Evolutionary conservation across 805 yeast species (phyloP), one percentile per base, ranked within the genome.

Genomic region (Schwanniomyces yamadae): DNA sequence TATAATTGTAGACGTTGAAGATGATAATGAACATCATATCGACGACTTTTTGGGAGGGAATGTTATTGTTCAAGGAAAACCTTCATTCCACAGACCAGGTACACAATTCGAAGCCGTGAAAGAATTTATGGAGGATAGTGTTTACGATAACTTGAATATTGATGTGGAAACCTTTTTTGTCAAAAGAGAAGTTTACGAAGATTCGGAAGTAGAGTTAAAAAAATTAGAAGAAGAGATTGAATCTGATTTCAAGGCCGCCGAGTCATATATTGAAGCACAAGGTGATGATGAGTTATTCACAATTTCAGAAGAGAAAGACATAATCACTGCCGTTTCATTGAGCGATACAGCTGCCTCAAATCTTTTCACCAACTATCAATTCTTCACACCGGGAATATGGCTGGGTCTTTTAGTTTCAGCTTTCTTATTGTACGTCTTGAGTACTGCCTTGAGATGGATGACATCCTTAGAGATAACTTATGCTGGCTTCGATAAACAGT

Each of bases 361-460:
- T 37, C 60, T 84, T 38, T 83, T 85, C 58, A 74, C 78, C 39
- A 67, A 72, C 41, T 85, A 84, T 59, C 75, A 75, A 50, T 82
- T 79, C 57, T 84, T 87, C 67, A 74, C 88, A 9, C 81, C 90
- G 11, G 97, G 95, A 14, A 68, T 91, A 40, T 78, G 86, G 63
- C 83, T 84, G 80, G 73, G 83, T 37, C 61, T 83, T 40, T 59
- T 90, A 28, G 88, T 87, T 12, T 69, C 87, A 3, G 57, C 74
- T 9, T 58, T 86, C 42, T 65, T 89, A 45, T 39, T 86, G 14
- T 61, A 61, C 23, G 69, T 87, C 26, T 64, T 87, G 37, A 53
- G 69, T 33, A 64, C 73, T 34, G 91, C 95, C 11, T 69, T 88
- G 42, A 54, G 75, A 34, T 87, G 95, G 93, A 64, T 87, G 31